phyloP scores from a whole-genome alignment of 2,329 filamentous ascomycete species.

The Penicillium sp. region DNA sequence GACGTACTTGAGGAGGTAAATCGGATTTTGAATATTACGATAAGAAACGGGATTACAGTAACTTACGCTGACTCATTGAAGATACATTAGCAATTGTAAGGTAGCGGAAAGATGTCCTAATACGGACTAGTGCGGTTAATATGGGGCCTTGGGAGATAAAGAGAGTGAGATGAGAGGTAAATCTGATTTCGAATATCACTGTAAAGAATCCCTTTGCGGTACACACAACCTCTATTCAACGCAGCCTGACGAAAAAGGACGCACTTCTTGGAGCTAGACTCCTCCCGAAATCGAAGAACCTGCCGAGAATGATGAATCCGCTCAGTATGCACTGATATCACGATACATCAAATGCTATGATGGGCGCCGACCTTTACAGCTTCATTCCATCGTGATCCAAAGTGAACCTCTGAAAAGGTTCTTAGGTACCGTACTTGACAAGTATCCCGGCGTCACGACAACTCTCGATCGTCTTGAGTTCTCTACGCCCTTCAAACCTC shows the following conservation, averaged over 20 bases:
- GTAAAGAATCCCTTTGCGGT: constrained; percentile 36
- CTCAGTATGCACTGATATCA: constrained; percentile 60
- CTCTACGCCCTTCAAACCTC: constrained; percentile 58
- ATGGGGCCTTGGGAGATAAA: no score
- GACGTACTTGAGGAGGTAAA: no score
- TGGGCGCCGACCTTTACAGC: constrained; percentile 58
- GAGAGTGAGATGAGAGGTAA: no score
- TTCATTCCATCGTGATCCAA: constrained; percentile 64
- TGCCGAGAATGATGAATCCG: constrained; percentile 61
- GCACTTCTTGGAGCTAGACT: constrained; percentile 56
- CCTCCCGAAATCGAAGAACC: constrained; percentile 55
- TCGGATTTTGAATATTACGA: no score
- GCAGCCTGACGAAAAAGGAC: constrained; percentile 52
- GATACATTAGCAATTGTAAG: no score
- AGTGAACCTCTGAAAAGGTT: constrained; percentile 59
- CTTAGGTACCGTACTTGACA: constrained; percentile 54
- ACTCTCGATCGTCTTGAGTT: constrained; percentile 62
- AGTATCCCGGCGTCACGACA: constrained; percentile 61
- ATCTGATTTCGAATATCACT: no score
- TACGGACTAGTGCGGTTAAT: no score
- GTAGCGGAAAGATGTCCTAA: no score
- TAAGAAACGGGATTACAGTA: no score
- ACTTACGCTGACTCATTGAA: no score
- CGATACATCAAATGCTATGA: constrained; percentile 59
- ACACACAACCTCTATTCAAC: constrained; percentile 51